Conservation (phyloP, 2,329 filamentous ascomycete species). For the Alternaria longipes region DNA sequence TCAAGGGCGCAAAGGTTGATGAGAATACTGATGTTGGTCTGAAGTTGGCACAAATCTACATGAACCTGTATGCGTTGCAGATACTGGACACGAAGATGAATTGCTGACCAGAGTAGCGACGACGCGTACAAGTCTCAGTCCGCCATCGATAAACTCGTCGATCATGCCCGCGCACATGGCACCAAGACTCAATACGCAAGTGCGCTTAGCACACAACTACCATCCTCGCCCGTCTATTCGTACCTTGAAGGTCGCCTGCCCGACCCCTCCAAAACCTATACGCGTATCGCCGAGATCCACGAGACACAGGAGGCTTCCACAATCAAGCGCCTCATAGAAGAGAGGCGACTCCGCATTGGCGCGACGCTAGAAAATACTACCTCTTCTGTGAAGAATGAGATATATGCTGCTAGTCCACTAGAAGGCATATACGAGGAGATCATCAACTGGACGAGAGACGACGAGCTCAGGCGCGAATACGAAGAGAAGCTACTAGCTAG, state of each 20-base stretch:
- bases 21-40: slow-evolving; percentile 78
- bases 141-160: slow-evolving; percentile 80
- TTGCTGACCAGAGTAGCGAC: slow-evolving; percentile 54
- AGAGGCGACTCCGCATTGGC: slow-evolving; percentile 86
- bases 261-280: slow-evolving; percentile 81
- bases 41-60: slow-evolving; percentile 78
- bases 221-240: slow-evolving; percentile 80
- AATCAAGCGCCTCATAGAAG: slow-evolving; percentile 89
- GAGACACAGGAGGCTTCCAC: slow-evolving; percentile 87
- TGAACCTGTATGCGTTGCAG: slow-evolving; percentile 47
- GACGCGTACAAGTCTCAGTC: slow-evolving; percentile 67
- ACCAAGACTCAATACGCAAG: slow-evolving; percentile 77
- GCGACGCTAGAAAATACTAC: slow-evolving; percentile 86
- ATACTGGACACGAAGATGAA: fast-evolving
- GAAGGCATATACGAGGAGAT: slow-evolving; percentile 82
- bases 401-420: slow-evolving; percentile 78
- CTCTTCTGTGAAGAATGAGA: slow-evolving; percentile 84
- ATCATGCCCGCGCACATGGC: slow-evolving; percentile 76
- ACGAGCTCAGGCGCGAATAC: slow-evolving; percentile 81
- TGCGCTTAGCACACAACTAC: slow-evolving; percentile 79
- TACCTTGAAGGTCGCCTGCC: slow-evolving; percentile 85
- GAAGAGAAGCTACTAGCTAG: slow-evolving; percentile 90
- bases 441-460: slow-evolving; percentile 90
- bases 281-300: slow-evolving; percentile 80
- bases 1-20: slow-evolving; percentile 73